Base-by-base conservation (phyloP, 176 grass and related monocot species). In the Aegilops speltoides region DNA sequence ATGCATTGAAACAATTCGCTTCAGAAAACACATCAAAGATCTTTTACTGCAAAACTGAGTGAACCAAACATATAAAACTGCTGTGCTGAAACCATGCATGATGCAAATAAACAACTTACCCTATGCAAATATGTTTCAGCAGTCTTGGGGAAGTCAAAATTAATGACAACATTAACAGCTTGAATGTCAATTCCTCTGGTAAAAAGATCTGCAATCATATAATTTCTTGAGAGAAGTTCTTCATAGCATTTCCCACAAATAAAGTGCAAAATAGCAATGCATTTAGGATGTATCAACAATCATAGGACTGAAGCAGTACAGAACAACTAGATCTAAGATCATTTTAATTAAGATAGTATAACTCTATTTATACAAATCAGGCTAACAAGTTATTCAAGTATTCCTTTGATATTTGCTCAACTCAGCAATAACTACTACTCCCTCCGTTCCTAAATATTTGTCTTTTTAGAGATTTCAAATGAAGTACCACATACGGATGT, bases 181-280 rank as follows among this genome's bases (percentile, higher is more conserved):
- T 97, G 95, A 57, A 97, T 97, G 79, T 97, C 95, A 87, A 97
- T 97, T 64, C 95, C 95, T 86, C 95, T 94, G n/a, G 95, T 97
- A 78, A 97, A 97, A 8, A 97, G 92, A 91, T 97, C 95, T 97
- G 79, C 92, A 85, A 79, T 4, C 50, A 72, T 5, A 72, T 14
- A 77, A 46, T 79, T 20, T 38, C 46, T 31, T 85, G 23, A 57
- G 6, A 43, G 11, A 75, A 16, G 54, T 59, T 8, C 15, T 71
- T 56, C 15, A 26, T 15, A 62, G 20, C 22, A 40, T 63, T 63
- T 77, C 28, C 45, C 12, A 8, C 19, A 15, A 41, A 63, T 43
- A 48, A 20, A 46, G 45, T 8, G 10, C 17, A 41, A 52, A 71
- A 37, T 70, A 34, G 20, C 15, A 4, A 20, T 75, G 37, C 37